These are phyloP conservation scores for Wallacemonas sp. DNA, from an alignment of 208 protist genomes.

Conservation along the genomic window DNA sequence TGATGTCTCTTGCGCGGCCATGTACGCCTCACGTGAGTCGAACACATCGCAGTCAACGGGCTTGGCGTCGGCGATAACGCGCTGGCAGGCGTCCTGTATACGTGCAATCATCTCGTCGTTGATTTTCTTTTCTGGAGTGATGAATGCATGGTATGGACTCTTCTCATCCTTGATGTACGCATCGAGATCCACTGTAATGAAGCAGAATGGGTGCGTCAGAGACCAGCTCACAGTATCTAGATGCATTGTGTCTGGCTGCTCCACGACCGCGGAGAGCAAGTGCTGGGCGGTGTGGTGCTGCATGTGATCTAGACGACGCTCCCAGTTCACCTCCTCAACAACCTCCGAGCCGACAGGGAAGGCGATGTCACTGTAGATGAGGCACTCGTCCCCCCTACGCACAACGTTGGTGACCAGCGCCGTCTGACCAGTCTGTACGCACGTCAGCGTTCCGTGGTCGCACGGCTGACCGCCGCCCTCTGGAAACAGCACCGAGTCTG, in stretches of 20 bases:
- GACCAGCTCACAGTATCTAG: conserved; percentile 83
- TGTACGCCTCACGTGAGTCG: conserved; percentile 39
- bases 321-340: conserved; percentile 68
- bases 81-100: conserved; percentile 69
- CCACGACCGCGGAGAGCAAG: conserved; percentile 76
- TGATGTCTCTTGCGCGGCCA: conserved; percentile 15
- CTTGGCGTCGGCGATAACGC: conserved; percentile 36
- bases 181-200: conserved; percentile 61
- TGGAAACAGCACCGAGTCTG: conserved; percentile 86
- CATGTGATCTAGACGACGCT: conserved; percentile 87
- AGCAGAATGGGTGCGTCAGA: conserved; percentile 66
- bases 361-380: conserved; percentile 31
- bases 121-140: conserved; percentile 57
- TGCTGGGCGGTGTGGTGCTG: conserved; percentile 93
- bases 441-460: conserved; percentile 61
- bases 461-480: conserved; percentile 89
- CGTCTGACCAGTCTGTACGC: background rate
- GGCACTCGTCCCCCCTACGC: conserved; percentile 61
- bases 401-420: conserved; percentile 32
- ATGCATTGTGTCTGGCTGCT: conserved; percentile 35
- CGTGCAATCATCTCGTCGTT: conserved; percentile 35
- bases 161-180: conserved; percentile 23
- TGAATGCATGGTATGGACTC: conserved; percentile 10
- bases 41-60: conserved; percentile 56
- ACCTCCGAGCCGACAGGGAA: conserved; percentile 53